phyloP scores from a whole-genome alignment of 345 rosid species.

The Aquilaria sinensis region DNA sequence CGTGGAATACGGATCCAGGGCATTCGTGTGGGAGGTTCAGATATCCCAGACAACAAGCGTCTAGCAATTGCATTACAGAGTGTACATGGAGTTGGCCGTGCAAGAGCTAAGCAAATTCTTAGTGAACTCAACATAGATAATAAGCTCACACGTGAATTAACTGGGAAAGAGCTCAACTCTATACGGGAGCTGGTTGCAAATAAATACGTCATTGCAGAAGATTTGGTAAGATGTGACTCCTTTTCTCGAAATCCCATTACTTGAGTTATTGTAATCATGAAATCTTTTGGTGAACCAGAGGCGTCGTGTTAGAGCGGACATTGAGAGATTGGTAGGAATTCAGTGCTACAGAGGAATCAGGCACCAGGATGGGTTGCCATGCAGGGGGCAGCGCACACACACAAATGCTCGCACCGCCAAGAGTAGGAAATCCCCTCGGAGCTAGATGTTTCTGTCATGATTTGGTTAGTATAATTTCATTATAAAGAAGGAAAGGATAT shows the following conservation, averaged over 20 bases:
- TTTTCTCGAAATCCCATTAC: background rate
- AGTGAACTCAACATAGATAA: slow-evolving; percentile 43
- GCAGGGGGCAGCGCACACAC: slow-evolving; percentile 44
- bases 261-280: background rate
- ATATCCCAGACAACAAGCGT: slow-evolving; percentile 45
- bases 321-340: slow-evolving; percentile 30
- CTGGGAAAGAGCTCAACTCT: slow-evolving; percentile 40
- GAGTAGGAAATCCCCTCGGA: slow-evolving; percentile 16
- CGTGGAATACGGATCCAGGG: slow-evolving; percentile 33
- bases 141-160: slow-evolving; percentile 46
- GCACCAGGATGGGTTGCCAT: slow-evolving; percentile 32
- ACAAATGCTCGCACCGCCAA: slow-evolving; percentile 36
- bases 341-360: slow-evolving; percentile 37
- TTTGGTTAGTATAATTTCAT: no score
- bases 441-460: background rate
- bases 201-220: slow-evolving; percentile 43
- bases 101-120: slow-evolving; percentile 45
- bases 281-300: slow-evolving; percentile 18
- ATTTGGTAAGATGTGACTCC: slow-evolving; percentile 31
- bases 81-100: slow-evolving; percentile 52
- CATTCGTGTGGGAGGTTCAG: slow-evolving; percentile 54
- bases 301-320: slow-evolving; percentile 26
- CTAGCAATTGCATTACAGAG: slow-evolving; percentile 43
- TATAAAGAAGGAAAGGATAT: no score
- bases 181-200: slow-evolving; percentile 44